Percentiles rank a stretch among this genome's conserved stretches.
phyloP scores from a whole-genome alignment of 495 filamentous ascomycete species.

The Aspergillus coremiiformis region DNA sequence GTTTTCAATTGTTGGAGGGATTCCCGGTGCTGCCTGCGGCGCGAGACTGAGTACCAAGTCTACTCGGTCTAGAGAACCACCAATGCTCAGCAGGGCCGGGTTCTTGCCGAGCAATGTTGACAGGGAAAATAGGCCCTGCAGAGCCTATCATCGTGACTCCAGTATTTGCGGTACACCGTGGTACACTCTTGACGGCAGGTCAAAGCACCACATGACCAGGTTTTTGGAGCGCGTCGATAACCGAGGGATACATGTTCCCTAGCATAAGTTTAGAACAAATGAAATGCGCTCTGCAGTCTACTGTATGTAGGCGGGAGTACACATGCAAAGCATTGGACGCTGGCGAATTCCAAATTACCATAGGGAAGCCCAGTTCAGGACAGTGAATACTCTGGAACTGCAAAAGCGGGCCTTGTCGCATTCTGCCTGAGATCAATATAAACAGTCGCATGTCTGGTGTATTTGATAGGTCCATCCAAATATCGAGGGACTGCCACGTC shows the following conservation, averaged over 20 bases:
- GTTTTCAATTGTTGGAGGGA: not conserved
- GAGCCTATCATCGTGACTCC: not conserved
- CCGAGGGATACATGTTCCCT: not conserved
- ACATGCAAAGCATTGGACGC: not conserved
- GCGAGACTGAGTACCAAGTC: not conserved
- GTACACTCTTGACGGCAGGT: not conserved
- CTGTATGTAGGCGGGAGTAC: not conserved
- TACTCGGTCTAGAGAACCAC: not conserved
- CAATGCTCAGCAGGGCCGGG: not conserved
- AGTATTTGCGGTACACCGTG: not conserved
- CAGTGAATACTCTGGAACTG: not conserved
- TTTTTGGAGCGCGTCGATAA: not conserved
- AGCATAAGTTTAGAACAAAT: not conserved
- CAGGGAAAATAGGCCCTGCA: not conserved
- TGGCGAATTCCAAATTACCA: not conserved
- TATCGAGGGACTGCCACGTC: conserved; percentile 19
- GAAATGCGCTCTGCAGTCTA: not conserved
- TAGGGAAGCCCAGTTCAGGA: not conserved
- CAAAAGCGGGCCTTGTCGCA: conserved; percentile 2
- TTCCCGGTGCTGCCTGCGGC: not conserved
- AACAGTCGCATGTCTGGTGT: conserved; percentile 5
- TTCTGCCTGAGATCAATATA: conserved; percentile 1
- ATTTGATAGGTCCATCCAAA: conserved; percentile 9
- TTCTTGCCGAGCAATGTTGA: not conserved
- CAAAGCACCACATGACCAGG: not conserved